phyloP scores from a whole-genome alignment of 257 asterid genomes.

The Scutellaria minor region DNA sequence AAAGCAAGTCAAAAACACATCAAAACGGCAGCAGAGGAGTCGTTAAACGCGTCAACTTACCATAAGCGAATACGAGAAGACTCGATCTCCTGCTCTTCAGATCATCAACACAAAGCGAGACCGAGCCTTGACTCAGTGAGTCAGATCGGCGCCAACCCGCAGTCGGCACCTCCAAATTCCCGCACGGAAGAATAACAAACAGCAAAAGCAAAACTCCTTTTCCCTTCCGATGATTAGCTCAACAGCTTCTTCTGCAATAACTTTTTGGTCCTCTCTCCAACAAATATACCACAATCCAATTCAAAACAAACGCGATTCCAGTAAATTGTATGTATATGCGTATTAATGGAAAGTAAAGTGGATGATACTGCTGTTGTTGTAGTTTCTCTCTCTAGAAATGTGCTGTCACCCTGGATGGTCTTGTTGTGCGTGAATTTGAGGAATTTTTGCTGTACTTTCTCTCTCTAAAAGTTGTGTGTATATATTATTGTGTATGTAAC shows the following conservation, averaged over 20 bases:
- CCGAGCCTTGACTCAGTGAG: constrained; percentile 57
- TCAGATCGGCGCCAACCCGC: constrained; percentile 63
- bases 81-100: constrained; percentile 75
- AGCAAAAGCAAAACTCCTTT: constrained; percentile 36
- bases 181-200: constrained; percentile 21
- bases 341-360: constrained; percentile 28
- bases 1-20: constrained; percentile 36
- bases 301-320: constrained; percentile 16
- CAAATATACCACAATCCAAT: constrained; percentile 31
- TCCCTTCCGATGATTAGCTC: constrained; percentile 41
- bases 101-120: constrained; percentile 61
- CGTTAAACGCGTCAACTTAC: constrained; percentile 52
- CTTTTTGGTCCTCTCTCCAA: constrained; percentile 21
- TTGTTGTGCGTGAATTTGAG: constrained; percentile 28
- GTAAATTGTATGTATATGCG: background rate
- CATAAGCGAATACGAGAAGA: constrained; percentile 52
- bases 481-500: background rate
- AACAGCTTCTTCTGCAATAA: constrained; percentile 30
- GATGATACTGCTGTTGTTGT: constrained; percentile 15
- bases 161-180: constrained; percentile 40
- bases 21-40: constrained; percentile 40
- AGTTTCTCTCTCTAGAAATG: constrained; percentile 44
- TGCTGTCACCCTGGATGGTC: constrained; percentile 32
- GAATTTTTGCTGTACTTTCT: constrained; percentile 34
- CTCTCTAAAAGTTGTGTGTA: constrained; percentile 34